A percentile compares a stretch with the other conserved stretches of the same genome.
Conservation (phyloP, 495 filamentous ascomycete genomes). For the Aspergillus egyptiacus region DNA sequence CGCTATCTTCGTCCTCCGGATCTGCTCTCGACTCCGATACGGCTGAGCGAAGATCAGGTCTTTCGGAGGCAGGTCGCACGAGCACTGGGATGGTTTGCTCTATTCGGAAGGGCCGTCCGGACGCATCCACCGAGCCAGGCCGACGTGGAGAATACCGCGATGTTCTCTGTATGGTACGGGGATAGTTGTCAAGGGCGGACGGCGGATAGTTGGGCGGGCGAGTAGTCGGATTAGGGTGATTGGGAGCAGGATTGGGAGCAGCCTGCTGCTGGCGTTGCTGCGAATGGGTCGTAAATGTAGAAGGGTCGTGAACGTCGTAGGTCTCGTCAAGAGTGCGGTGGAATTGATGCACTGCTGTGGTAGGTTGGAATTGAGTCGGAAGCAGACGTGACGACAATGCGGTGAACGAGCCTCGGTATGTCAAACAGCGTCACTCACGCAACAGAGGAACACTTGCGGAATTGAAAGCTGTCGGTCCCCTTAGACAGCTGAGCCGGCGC, state of each 20-base stretch:
- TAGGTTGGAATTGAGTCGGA: constrained; percentile 16
- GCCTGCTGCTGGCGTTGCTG: constrained; percentile 55
- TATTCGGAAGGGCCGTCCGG: constrained; percentile 23
- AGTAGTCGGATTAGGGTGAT: constrained; percentile 25
- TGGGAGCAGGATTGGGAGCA: constrained; percentile 29
- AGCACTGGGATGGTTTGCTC: constrained; percentile 27
- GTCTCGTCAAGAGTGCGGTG: constrained; percentile 48
- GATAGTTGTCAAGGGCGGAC: constrained; percentile 48
- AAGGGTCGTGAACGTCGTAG: constrained; percentile 54
- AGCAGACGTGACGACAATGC: constrained; percentile 31
- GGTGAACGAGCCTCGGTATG: constrained; percentile 16
- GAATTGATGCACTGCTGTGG: constrained; percentile 40
- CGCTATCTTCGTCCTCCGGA: constrained; percentile 28
- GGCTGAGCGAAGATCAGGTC: constrained; percentile 30
- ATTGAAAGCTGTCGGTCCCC: constrained; percentile 9
- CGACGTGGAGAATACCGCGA: constrained; percentile 32
- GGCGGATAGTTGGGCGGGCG: constrained; percentile 40
- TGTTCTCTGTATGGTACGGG: constrained; percentile 47
- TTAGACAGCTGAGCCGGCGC: constrained; percentile 8
- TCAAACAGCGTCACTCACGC: constrained; percentile 4
- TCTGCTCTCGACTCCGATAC: constrained; percentile 37
- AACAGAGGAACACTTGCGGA: neutral
- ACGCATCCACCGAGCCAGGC: constrained; percentile 33
- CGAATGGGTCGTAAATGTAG: constrained; percentile 44
- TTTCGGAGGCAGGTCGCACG: constrained; percentile 20